Evolutionary conservation across 306 rosid genomes (phyloP).

Genomic region (Cicer chorassanicum): DNA sequence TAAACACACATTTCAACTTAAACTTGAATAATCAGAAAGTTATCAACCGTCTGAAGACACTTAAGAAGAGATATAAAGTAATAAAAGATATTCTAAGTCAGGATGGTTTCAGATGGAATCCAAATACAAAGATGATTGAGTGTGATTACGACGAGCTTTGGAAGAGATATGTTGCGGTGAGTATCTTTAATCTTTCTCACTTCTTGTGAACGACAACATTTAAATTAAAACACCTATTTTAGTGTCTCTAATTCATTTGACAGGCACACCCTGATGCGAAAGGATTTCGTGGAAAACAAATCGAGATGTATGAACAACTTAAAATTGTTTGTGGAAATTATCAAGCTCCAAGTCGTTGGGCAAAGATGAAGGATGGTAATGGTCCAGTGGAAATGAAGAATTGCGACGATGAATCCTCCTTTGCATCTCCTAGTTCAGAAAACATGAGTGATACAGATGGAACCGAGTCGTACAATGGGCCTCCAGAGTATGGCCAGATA

Average conservation of each 20-base stretch:
- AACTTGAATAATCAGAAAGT: slow-evolving; percentile 84
- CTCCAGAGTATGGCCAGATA: slow-evolving; percentile 62
- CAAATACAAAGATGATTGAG: slow-evolving; percentile 63
- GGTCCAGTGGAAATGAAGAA: slow-evolving; percentile 56
- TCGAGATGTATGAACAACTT: slow-evolving; percentile 85
- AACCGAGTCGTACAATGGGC: slow-evolving; percentile 68
- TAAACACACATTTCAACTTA: slow-evolving; percentile 69
- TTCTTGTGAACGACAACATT: slow-evolving; percentile 27
- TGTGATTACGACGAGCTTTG: slow-evolving; percentile 71
- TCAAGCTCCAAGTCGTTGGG: slow-evolving; percentile 76
- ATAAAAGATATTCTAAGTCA: slow-evolving; percentile 73
- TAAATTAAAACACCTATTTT: slow-evolving; percentile 30
- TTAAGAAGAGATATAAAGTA: slow-evolving; percentile 78
- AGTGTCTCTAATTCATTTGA: slow-evolving; percentile 41
- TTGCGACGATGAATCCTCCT: slow-evolving; percentile 65
- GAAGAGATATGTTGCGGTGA: slow-evolving; percentile 73
- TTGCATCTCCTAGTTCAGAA: slow-evolving; percentile 71
- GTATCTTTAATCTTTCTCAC: slow-evolving; percentile 42
- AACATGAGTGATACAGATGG: slow-evolving; percentile 67
- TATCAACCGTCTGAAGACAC: slow-evolving; percentile 78
- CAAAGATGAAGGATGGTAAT: slow-evolving; percentile 63
- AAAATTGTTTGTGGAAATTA: slow-evolving; percentile 87
- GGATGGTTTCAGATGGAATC: slow-evolving; percentile 80
- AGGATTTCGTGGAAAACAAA: slow-evolving; percentile 67
- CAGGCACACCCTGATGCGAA: slow-evolving; percentile 80